Conservation (phyloP, 2,329 filamentous ascomycete genomes). For the Fusarium hainanense region DNA sequence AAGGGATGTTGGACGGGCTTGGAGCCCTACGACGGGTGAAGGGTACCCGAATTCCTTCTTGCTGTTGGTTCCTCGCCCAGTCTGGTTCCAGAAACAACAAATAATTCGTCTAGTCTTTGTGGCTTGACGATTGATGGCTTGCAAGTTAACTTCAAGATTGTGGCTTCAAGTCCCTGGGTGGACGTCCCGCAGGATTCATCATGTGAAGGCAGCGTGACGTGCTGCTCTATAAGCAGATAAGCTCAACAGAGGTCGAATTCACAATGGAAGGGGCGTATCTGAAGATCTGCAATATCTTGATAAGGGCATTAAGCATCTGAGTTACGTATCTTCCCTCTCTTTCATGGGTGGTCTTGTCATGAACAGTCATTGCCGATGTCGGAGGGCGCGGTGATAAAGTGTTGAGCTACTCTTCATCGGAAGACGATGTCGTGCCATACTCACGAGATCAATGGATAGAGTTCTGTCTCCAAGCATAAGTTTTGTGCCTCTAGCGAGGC, state of each 20-base stretch:
- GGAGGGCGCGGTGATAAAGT: neutral
- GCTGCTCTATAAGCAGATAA: neutral
- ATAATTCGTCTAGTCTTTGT: conserved; percentile 10
- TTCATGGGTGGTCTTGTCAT: neutral
- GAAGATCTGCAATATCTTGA: neutral
- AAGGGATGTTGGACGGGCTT: conserved; percentile 33
- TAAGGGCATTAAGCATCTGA: neutral
- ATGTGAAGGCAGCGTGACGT: conserved; percentile 1
- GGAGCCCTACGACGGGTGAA: conserved; percentile 25
- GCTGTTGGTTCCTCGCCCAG: conserved; percentile 1
- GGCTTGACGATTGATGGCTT: conserved; percentile 34
- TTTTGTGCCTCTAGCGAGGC: neutral
- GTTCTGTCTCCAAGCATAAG: neutral
- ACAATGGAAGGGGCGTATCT: neutral
- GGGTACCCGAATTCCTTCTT: conserved; percentile 31
- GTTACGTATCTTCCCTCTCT: conserved; percentile 2
- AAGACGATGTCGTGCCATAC: neutral
- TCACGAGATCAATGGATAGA: neutral
- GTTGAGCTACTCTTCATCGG: neutral
- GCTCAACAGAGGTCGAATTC: neutral
- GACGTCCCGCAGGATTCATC: neutral
- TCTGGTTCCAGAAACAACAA: conserved; percentile 19
- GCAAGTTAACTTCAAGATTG: neutral
- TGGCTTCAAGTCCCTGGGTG: neutral
- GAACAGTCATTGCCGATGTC: conserved; percentile 14